phyloP scores from a whole-genome alignment of 129 eudicot species.

The Flaveria trinervia region DNA sequence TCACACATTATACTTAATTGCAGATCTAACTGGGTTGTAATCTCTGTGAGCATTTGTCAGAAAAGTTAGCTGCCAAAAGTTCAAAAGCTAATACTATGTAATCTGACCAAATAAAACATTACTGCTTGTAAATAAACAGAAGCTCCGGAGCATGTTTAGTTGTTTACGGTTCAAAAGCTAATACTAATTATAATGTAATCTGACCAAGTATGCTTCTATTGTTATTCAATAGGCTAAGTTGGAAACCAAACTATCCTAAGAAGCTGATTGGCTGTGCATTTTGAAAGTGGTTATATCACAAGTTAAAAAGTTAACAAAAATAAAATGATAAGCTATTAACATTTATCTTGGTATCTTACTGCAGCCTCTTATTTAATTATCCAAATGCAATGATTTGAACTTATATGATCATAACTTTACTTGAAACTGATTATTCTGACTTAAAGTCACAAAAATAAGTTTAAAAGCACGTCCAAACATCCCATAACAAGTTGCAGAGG shows the following conservation, averaged over 20 bases:
- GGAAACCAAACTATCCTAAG: not conserved
- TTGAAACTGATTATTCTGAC: not conserved
- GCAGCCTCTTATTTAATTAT: not conserved
- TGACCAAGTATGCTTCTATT: not conserved
- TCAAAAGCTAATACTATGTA: not conserved
- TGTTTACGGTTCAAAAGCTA: not conserved
- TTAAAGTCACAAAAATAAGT: not conserved
- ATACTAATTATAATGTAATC: not conserved
- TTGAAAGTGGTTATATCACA: not conserved
- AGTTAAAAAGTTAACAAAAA: not conserved
- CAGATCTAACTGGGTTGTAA: not conserved
- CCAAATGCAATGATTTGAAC: not conserved
- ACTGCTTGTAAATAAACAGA: not conserved
- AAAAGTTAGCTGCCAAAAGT: not conserved
- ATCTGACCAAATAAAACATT: not conserved
- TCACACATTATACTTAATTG: not conserved
- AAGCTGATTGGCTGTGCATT: not conserved
- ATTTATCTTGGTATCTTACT: not conserved
- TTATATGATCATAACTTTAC: not conserved
- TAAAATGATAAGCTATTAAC: not conserved
- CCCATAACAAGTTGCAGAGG: not conserved
- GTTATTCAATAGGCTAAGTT: not conserved
- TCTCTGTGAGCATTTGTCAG: not conserved
- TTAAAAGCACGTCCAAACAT: slow-evolving; percentile 2
- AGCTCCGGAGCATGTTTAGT: not conserved